A percentile compares a stretch with the other conserved stretches of the same genome.
Evolutionary conservation across 352 stramenopile species (phyloP).

Genomic region (Globisporangium carolinianum): DNA sequence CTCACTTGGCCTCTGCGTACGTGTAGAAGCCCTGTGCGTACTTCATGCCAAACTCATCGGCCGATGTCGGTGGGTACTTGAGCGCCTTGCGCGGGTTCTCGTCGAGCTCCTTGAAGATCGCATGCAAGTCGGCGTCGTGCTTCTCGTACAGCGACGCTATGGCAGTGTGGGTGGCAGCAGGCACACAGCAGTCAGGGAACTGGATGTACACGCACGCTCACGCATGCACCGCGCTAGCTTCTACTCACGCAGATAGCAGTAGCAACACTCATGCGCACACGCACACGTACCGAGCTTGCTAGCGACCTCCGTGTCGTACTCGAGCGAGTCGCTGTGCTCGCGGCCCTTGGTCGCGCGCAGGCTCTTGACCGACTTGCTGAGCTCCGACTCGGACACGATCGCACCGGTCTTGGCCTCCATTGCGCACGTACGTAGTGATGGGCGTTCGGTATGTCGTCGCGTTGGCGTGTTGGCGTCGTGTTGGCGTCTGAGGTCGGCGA

Average conservation of each 20-base stretch:
- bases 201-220: background rate
- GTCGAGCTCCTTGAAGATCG: slow-evolving; percentile 71
- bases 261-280: background rate
- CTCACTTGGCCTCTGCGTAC: slow-evolving; percentile 70
- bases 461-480: too few species aligned
- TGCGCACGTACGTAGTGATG: background rate
- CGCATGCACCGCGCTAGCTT: background rate
- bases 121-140: slow-evolving; percentile 47
- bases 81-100: slow-evolving; percentile 74
- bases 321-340: slow-evolving; percentile 65
- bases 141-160: slow-evolving; percentile 53
- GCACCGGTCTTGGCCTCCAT: slow-evolving; percentile 59
- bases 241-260: background rate
- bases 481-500: too few species aligned
- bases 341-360: slow-evolving; percentile 56
- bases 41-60: slow-evolving; percentile 67
- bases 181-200: background rate
- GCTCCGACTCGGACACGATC: slow-evolving; percentile 35
- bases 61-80: slow-evolving; percentile 55
- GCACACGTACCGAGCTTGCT: slow-evolving; percentile 34
- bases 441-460: background rate
- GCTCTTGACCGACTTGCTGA: slow-evolving; percentile 54
- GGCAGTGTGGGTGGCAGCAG: background rate
- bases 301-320: slow-evolving; percentile 53
- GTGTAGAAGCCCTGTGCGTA: slow-evolving; percentile 84